Percentiles rank a stretch among this genome's conserved stretches.
phyloP scores from a whole-genome alignment of 116 monocot genomes.

The Phalaenopsis hybrid region DNA sequence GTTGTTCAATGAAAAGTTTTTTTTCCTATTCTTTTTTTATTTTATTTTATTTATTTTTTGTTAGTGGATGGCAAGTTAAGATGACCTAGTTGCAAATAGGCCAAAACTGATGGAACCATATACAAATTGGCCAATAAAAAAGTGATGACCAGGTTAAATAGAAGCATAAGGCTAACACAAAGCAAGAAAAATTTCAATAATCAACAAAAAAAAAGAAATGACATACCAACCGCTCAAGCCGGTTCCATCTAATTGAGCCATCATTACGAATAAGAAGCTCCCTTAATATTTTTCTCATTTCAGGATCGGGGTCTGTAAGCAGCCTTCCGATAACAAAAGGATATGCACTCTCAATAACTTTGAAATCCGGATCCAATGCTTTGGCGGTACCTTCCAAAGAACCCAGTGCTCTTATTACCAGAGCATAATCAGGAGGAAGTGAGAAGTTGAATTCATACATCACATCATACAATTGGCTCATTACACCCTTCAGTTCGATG shows the following conservation, averaged over 20 bases:
- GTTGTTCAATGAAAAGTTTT: background rate
- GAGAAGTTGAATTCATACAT: constrained; percentile 98
- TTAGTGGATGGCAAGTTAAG: no score
- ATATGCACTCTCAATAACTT: constrained; percentile 94
- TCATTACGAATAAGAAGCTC: constrained; percentile 77
- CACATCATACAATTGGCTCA: constrained; percentile 82
- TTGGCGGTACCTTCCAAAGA: constrained; percentile 98
- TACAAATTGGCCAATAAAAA: background rate
- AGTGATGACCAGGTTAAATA: background rate
- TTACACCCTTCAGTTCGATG: constrained; percentile 50
- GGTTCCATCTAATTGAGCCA: constrained; percentile 90
- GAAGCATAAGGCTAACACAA: background rate
- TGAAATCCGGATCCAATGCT: constrained; percentile 92
- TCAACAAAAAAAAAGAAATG: background rate
- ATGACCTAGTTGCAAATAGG: no score
- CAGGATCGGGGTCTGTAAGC: constrained; percentile 75
- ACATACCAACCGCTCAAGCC: constrained; percentile 81
- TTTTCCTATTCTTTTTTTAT: no score
- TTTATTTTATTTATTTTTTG: no score
- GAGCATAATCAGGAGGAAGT: constrained; percentile 89
- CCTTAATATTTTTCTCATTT: constrained; percentile 91
- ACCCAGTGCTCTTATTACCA: constrained; percentile 89
- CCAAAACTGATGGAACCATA: no score
- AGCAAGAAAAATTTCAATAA: background rate
- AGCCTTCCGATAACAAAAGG: constrained; percentile 92